Conservation (phyloP, 1,139 yeast species). For the Pichia norvegensis region DNA sequence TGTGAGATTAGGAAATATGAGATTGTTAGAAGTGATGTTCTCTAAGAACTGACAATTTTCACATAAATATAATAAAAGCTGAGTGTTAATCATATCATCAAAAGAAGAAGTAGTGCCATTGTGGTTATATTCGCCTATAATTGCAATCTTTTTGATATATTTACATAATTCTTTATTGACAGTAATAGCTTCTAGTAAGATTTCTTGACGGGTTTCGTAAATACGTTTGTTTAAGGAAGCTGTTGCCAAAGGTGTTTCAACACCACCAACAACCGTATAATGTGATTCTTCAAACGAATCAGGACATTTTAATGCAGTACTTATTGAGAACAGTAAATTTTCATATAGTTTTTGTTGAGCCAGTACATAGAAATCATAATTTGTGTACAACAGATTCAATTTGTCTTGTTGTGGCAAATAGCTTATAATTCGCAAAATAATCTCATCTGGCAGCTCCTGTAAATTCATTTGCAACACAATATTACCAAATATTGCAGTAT, state of each 20-base stretch:
- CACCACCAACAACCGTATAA: constrained; percentile 25
- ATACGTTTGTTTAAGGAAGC: constrained; percentile 16
- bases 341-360: constrained; percentile 24
- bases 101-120: neutral
- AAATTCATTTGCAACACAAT: neutral
- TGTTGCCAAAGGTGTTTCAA: constrained; percentile 22
- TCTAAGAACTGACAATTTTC: constrained; percentile 19
- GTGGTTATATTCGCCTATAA: constrained; percentile 9
- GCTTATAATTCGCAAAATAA: constrained; percentile 16
- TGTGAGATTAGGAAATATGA: constrained; percentile 5
- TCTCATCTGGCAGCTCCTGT: constrained; percentile 17
- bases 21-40: constrained; percentile 12
- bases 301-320: constrained; percentile 10
- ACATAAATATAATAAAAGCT: constrained; percentile 16
- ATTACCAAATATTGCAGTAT: no score
- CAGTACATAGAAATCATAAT: constrained; percentile 21
- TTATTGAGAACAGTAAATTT: constrained; percentile 21
- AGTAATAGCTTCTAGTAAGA: constrained; percentile 24
- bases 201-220: constrained; percentile 22
- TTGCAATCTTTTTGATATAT: constrained; percentile 20
- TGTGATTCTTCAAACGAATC: constrained; percentile 14
- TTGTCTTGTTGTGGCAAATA: constrained; percentile 26
- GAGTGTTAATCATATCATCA: constrained; percentile 3
- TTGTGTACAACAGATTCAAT: constrained; percentile 21
- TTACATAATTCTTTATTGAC: constrained; percentile 21